A percentile compares a stretch with the other conserved stretches of the same genome.
Conservation (phyloP, 2,329 filamentous ascomycete species). For the Scedosporium dehoogii region DNA sequence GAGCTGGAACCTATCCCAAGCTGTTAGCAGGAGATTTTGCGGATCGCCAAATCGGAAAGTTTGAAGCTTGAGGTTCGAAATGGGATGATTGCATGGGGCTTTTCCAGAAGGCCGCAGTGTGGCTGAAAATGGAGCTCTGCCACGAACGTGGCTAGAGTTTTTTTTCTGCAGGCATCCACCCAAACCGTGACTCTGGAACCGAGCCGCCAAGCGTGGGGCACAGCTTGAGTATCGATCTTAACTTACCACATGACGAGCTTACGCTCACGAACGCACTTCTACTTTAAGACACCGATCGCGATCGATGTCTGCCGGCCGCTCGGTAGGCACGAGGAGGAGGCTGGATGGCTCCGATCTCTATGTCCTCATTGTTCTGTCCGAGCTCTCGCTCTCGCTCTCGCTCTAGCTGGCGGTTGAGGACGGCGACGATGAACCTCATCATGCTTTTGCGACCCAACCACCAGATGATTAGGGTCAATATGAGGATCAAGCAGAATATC, state of each 20-base stretch:
- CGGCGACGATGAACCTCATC: constrained; percentile 18
- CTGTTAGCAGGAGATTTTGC: neutral
- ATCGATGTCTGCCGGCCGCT: no score
- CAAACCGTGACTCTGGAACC: neutral
- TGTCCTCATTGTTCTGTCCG: neutral
- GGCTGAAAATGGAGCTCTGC: neutral
- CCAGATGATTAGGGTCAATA: no score
- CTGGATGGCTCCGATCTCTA: neutral
- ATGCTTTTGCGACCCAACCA: constrained; percentile 21
- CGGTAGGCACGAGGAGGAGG: neutral
- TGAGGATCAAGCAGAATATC: constrained; percentile 19
- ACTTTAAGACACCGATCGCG: no score
- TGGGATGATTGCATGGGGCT: neutral
- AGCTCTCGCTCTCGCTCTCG: constrained; percentile 1
- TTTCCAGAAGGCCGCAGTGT: neutral
- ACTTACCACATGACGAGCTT: neutral
- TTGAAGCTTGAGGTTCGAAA: neutral
- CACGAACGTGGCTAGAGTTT: neutral
- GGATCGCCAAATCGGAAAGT: neutral
- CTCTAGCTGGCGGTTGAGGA: constrained; percentile 13
- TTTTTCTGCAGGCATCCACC: neutral
- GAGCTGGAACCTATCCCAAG: neutral
- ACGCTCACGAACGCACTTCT: neutral
- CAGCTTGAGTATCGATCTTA: neutral
- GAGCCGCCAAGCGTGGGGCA: neutral